Conservation (phyloP, 148 eudicot genomes). For the Mesembryanthemum crystallinum region DNA sequence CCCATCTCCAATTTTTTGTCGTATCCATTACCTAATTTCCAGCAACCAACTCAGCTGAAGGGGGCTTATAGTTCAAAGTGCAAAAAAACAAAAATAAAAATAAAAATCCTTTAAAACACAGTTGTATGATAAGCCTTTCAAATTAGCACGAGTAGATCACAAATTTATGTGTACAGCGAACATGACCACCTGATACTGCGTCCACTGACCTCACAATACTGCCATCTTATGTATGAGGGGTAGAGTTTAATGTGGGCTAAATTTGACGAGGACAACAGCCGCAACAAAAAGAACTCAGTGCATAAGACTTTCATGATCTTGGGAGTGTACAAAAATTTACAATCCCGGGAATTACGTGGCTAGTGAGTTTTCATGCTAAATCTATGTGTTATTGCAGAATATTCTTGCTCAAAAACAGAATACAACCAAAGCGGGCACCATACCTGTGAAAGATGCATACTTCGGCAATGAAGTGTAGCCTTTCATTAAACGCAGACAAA, state of each 20-base stretch:
- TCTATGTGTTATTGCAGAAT: not conserved
- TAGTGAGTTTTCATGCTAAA: not conserved
- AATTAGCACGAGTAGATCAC: not conserved
- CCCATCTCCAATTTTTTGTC: too few relatives aligned
- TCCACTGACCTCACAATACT: not conserved
- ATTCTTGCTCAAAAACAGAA: not conserved
- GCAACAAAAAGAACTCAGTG: not conserved
- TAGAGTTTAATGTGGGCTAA: not conserved
- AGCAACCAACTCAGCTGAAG: too few relatives aligned
- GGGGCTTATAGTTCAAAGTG: too few relatives aligned
- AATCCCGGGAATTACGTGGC: not conserved
- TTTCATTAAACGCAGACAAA: slow-evolving; percentile 67
- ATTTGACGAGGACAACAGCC: not conserved
- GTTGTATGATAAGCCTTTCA: not conserved
- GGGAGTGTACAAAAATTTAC: not conserved
- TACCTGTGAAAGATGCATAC: slow-evolving; percentile 99
- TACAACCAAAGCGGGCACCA: slow-evolving; percentile 6
- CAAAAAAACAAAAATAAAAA: too few relatives aligned
- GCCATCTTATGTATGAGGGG: not conserved
- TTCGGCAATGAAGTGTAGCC: slow-evolving; percentile 96
- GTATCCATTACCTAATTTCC: too few relatives aligned
- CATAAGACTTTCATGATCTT: not conserved
- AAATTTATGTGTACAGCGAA: not conserved
- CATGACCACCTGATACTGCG: not conserved
- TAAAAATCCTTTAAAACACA: too few relatives aligned